Conservation (phyloP, 805 yeast species). For the Yarrowia yakushimensis region DNA sequence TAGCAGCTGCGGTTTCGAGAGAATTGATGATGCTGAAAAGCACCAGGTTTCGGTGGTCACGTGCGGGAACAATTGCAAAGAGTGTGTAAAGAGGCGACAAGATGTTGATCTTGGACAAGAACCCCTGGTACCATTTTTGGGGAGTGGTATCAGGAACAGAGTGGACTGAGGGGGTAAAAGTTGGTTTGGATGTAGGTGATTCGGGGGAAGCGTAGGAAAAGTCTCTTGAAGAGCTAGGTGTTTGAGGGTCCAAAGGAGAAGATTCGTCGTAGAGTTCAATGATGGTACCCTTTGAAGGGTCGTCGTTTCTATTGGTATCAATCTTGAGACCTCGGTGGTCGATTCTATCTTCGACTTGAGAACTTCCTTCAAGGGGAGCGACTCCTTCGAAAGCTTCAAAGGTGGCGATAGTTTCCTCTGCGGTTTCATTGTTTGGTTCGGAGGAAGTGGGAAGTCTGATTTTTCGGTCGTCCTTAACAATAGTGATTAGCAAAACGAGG, state of each 20-base stretch:
- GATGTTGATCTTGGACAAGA: neutral
- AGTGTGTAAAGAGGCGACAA: neutral
- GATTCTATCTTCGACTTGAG: neutral
- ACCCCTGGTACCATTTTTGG: neutral
- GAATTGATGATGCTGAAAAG: conserved; percentile 13
- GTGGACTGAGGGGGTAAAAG: neutral
- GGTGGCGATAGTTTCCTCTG: neutral
- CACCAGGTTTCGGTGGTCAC: neutral
- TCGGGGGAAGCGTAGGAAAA: neutral
- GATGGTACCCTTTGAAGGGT: neutral
- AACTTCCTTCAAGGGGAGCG: neutral
- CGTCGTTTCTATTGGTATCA: neutral
- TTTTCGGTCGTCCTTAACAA: conserved; percentile 1
- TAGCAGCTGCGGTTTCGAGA: conserved; percentile 6
- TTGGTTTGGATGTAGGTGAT: neutral
- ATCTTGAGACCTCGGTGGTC: neutral
- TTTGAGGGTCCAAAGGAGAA: neutral
- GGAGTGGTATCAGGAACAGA: neutral
- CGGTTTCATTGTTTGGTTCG: neutral
- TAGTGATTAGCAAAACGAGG: neutral
- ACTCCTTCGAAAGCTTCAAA: conserved; percentile 13
- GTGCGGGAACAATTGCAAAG: neutral
- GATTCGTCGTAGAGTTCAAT: neutral
- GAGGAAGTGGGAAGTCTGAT: neutral
- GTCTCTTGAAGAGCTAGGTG: neutral